These are phyloP conservation scores for Alternaria sp. DNA, from an alignment of 2,329 filamentous ascomycete genomes.

Conservation along the genomic window DNA sequence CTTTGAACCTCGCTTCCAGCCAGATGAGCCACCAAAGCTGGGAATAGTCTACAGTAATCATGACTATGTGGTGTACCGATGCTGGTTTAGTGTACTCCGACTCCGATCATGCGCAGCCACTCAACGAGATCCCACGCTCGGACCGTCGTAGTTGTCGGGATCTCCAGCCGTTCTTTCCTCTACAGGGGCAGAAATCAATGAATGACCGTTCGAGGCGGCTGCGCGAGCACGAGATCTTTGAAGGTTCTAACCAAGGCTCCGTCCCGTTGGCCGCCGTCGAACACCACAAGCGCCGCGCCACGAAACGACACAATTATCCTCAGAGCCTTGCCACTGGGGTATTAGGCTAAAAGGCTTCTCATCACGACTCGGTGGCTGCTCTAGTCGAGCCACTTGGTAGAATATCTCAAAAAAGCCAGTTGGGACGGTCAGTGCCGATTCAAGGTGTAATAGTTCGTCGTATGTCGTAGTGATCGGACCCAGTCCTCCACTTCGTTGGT, in stretches of 20 bases:
- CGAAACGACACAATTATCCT: conserved; percentile 1
- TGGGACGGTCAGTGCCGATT: neutral
- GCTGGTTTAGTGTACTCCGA: neutral
- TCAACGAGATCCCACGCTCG: neutral
- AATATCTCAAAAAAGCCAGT: neutral
- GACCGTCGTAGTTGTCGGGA: neutral
- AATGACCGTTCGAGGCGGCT: conserved; percentile 1
- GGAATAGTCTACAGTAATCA: neutral
- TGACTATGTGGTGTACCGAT: neutral
- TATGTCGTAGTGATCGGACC: neutral
- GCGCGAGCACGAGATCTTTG: neutral
- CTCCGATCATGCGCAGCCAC: conserved; percentile 1
- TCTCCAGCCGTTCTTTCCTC: conserved; percentile 4
- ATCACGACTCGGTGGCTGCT: conserved; percentile 7
- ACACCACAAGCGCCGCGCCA: conserved; percentile 8
- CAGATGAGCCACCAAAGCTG: neutral
- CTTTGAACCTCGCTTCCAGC: neutral
- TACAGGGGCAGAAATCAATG: neutral
- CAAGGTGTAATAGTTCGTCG: neutral
- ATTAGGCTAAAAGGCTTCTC: conserved; percentile 18
- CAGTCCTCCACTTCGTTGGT: neutral
- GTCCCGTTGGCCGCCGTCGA: conserved; percentile 8
- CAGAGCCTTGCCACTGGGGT: conserved; percentile 10
- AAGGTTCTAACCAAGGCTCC: conserved; percentile 2
- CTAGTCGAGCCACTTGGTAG: neutral